Evolutionary conservation across 2,329 filamentous ascomycete species (phyloP), one percentile per base, ranked within the genome.

Genomic region (Nigrospora osmanthi): DNA sequence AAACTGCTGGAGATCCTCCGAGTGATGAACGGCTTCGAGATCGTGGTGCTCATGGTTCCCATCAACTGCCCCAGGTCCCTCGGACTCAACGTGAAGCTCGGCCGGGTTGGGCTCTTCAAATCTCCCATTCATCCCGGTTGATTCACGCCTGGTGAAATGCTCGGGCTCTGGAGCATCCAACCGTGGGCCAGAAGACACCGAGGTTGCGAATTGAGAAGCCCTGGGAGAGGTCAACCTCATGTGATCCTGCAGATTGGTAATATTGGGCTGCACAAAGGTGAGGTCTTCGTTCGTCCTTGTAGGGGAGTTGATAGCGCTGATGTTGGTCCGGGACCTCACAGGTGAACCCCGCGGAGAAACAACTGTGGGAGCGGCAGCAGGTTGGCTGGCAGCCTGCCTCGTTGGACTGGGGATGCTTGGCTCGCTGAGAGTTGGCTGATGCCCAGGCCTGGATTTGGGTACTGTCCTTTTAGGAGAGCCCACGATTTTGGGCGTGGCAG

Each of bases 401-500:
- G 66, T 62, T 1, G 76, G 74, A 1, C 75, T 73, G 3, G 67
- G 58, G 32, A 74, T 53, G 49, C 65, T 72, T 4, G 74, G 71
- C 50, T 80, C 76, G 51, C 74, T 78, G 3, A 67, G 67, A 38
- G 71, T 72, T 4, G 73, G 56, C 15, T 64, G 61, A 57, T 78
- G 75, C 2, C 70, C 69, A 7, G 71, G 71, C 13, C 71, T 65
- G 32, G 66, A 52, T 50, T 71, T 70, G 42, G 72, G 66, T 4
- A 57, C 66, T 30, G 70, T 70, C 56, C 72, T 70, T 54, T 67
- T 76, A 53, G 76, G 76, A n/a, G 76, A 76, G 7, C 69, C 67
- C 19, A 68, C 71, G 43, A 68, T 72, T n/a, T 72, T 78, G 1
- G 78, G 69, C 6, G 72, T 75, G 39, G 65, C 62, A 4, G 64